phyloP scores from a whole-genome alignment of 305 asterid species.

The Solanum hybrid region DNA sequence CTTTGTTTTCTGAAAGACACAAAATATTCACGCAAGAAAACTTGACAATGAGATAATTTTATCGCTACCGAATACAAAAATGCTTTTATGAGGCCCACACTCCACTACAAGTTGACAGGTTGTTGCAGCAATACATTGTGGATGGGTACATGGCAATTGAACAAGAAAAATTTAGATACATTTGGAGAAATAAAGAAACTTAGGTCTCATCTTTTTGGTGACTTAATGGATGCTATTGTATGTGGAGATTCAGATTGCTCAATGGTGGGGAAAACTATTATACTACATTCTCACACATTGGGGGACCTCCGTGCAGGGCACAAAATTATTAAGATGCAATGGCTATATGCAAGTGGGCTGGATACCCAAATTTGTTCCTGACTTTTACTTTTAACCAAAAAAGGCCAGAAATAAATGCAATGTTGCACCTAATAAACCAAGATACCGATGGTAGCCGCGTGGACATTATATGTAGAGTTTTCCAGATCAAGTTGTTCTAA shows the following conservation, averaged over 20 bases:
- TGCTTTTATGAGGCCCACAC: neutral
- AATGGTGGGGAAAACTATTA: neutral
- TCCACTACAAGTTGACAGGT: neutral
- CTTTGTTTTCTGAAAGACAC: neutral
- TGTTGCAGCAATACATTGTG: neutral
- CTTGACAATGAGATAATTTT: neutral
- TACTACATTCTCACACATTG: neutral
- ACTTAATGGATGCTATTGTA: neutral
- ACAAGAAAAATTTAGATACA: neutral
- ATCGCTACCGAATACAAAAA: neutral
- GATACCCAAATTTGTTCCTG: neutral
- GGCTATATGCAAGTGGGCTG: neutral
- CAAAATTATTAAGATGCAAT: neutral
- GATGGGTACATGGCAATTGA: neutral
- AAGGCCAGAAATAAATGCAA: neutral
- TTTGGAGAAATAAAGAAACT: too few species aligned
- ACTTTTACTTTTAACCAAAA: neutral
- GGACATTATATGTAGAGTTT: neutral
- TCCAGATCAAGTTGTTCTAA: neutral
- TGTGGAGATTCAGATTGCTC: neutral
- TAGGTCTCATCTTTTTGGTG: neutral
- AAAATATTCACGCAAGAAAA: neutral
- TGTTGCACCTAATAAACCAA: neutral
- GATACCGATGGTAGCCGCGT: neutral
- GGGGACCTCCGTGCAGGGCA: neutral